Evolutionary conservation across 768 basidiomycete species (phyloP).

Genomic region (Paxillus rubicundulus): DNA sequence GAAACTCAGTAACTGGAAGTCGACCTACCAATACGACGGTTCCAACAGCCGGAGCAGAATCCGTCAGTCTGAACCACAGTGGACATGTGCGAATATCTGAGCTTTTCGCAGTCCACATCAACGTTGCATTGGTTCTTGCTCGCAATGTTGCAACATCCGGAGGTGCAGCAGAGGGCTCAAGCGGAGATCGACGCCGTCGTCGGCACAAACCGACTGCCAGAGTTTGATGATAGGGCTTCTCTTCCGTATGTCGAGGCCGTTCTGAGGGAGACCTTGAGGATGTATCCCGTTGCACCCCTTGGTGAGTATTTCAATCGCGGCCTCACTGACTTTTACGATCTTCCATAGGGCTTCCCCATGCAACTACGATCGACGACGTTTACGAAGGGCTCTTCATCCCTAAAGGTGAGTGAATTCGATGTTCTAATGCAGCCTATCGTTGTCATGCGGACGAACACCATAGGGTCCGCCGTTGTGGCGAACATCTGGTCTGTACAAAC

Average conservation of each 20-base stretch:
- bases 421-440: not conserved
- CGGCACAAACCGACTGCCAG: slow-evolving; percentile 28
- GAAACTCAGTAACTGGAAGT: too few species aligned
- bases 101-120: slow-evolving; percentile 5
- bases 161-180: slow-evolving; percentile 30
- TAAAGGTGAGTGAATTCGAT: slow-evolving; percentile 12
- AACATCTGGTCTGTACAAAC: slow-evolving; percentile 18
- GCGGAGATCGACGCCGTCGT: slow-evolving; percentile 30
- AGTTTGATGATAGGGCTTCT: slow-evolving; percentile 18
- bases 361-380: slow-evolving; percentile 17
- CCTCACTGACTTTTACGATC: not conserved
- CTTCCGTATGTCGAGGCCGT: slow-evolving; percentile 32
- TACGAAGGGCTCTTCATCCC: slow-evolving; percentile 22
- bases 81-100: not conserved
- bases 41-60: slow-evolving; percentile 18
- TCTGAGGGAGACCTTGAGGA: slow-evolving; percentile 29
- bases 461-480: slow-evolving; percentile 18
- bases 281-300: slow-evolving; percentile 25
- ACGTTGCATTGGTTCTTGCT: slow-evolving; percentile 26
- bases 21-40: not conserved
- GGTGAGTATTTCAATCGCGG: slow-evolving; percentile 11
- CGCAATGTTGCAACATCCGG: slow-evolving; percentile 32
- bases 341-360: slow-evolving; percentile 14
- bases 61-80: slow-evolving; percentile 3
- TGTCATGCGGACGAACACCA: not conserved